phyloP scores from a whole-genome alignment of 352 stramenopile genomes.

The Aphanomyces astaci region DNA sequence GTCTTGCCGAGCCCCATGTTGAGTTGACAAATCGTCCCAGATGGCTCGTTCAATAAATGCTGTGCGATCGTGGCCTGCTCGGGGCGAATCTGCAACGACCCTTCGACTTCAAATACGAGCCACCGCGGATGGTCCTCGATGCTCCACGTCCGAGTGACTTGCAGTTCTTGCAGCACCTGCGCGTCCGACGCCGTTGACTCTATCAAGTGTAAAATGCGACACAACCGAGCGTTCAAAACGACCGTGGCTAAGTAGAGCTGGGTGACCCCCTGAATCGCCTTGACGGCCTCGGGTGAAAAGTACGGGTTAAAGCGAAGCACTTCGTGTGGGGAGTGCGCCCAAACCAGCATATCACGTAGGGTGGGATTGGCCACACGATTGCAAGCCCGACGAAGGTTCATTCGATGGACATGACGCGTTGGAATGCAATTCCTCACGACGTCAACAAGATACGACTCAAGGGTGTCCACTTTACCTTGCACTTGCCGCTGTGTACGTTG shows the following conservation, averaged over 20 bases:
- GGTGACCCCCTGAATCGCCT: not conserved
- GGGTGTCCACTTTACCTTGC: not conserved
- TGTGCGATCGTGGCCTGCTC: slow-evolving; percentile 67
- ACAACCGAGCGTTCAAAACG: not conserved
- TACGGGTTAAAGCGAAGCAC: not conserved
- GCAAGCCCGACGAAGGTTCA: not conserved
- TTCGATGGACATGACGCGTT: not conserved
- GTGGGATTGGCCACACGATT: not conserved
- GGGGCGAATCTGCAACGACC: slow-evolving; percentile 64
- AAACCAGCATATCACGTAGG: not conserved
- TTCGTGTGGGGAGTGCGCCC: not conserved
- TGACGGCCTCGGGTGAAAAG: not conserved
- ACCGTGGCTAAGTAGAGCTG: not conserved
- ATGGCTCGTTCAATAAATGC: slow-evolving; percentile 57
- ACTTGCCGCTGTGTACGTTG: not conserved
- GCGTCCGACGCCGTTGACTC: slow-evolving; percentile 14
- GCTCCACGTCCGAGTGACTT: slow-evolving; percentile 40
- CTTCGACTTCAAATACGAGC: slow-evolving; percentile 84
- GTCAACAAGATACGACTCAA: not conserved
- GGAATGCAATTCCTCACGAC: not conserved
- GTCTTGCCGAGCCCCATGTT: slow-evolving; percentile 88
- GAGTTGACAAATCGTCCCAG: slow-evolving; percentile 65
- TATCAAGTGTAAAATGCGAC: slow-evolving; percentile 3
- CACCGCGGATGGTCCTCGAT: slow-evolving; percentile 54
- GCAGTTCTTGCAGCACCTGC: slow-evolving; percentile 51